Conservation (phyloP, 108 stramenopile species). For the Cyclotella baltica region DNA sequence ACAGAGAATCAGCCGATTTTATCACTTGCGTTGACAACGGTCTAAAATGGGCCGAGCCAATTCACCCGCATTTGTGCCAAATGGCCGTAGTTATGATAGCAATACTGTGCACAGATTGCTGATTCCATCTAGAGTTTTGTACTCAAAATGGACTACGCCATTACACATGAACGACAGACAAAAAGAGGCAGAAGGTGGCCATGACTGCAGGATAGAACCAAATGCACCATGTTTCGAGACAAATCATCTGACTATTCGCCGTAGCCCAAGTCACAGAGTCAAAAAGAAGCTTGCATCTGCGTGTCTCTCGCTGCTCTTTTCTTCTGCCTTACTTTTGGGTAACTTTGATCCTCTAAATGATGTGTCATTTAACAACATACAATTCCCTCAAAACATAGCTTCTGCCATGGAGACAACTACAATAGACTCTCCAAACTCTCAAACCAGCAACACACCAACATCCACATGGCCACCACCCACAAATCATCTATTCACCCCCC, state of each 20-base stretch:
- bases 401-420: slow-evolving; percentile 14
- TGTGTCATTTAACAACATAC: not conserved
- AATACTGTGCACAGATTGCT: too few species aligned
- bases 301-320: slow-evolving; percentile 18
- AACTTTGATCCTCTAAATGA: slow-evolving; percentile 14
- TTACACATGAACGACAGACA: too few species aligned
- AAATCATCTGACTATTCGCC: not conserved
- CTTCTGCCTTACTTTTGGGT: slow-evolving; percentile 26
- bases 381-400: slow-evolving; percentile 16
- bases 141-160: too few species aligned
- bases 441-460: not conserved
- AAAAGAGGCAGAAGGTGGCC: too few species aligned
- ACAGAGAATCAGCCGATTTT: too few species aligned
- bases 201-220: too few species aligned
- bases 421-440: not conserved
- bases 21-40: too few species aligned
- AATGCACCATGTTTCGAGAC: too few species aligned
- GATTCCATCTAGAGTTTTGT: too few species aligned
- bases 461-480: slow-evolving; percentile 27
- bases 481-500: slow-evolving; percentile 20
- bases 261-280: not conserved
- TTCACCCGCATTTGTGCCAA: too few species aligned
- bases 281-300: slow-evolving; percentile 10
- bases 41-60: too few species aligned
- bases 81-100: too few species aligned